Percentiles rank a stretch among this genome's conserved stretches.
Conservation (phyloP, 1,284 basidiomycete species). For the Ceratobasidium theobromae region DNA sequence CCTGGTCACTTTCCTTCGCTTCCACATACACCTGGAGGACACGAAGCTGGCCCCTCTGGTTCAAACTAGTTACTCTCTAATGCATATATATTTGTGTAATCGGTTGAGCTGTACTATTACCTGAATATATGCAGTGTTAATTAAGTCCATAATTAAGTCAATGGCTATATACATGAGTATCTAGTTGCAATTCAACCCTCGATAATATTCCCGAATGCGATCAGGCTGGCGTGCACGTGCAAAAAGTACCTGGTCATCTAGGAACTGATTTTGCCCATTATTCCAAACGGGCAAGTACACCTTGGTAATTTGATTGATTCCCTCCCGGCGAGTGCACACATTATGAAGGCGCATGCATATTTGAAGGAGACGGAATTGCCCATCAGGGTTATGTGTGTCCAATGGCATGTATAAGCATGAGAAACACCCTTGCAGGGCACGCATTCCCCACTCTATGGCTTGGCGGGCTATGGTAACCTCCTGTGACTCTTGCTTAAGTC, state of each 20-base stretch:
- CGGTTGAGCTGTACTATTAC: neutral
- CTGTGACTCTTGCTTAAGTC: conserved; percentile 40
- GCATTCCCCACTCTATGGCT: conserved; percentile 52
- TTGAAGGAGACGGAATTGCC: neutral
- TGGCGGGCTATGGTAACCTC: conserved; percentile 48
- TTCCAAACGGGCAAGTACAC: neutral
- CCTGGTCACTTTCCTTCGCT: no score
- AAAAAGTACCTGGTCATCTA: neutral
- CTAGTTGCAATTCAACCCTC: neutral
- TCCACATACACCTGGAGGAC: no score
- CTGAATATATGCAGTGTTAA: no score
- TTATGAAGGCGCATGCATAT: neutral
- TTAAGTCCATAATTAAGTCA: no score
- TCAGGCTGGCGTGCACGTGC: neutral
- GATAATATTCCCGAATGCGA: neutral
- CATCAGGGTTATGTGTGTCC: conserved; percentile 36
- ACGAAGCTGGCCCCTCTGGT: no score
- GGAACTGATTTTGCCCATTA: neutral
- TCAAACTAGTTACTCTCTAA: no score
- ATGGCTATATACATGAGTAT: no score
- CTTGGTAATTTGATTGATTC: neutral
- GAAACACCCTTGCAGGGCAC: conserved; percentile 48
- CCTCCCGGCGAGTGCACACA: neutral
- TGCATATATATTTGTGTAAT: neutral
- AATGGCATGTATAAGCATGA: conserved; percentile 46